Evolutionary conservation across 306 rosid genomes (phyloP), one percentile per base, ranked within the genome.

Genomic region (Cicer yamashitae): DNA sequence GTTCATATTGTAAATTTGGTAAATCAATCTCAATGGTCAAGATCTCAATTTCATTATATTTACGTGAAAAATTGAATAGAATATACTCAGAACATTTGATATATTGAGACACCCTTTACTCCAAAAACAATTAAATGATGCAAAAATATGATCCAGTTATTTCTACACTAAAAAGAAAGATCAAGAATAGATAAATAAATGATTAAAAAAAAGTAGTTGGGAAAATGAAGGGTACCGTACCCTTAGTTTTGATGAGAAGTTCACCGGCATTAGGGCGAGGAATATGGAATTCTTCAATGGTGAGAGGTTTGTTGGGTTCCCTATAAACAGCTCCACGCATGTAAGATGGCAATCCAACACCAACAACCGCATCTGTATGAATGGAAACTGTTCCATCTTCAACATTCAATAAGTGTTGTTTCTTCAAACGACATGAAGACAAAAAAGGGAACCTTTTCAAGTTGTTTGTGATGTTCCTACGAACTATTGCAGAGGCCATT

Each of bases 211-310:
- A 30, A 30, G 37, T 30, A 30, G 37, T 30, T 4, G 37, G 37
- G 37, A 30, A 30, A 30, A 30, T 30, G 5, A 30, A 30, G 37
- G 37, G 37, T 30, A 30, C 37, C 37, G 37, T 30, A 30, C 98
- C 96, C 58, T 94, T 94, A 70, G 91, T 91, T 82, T 80, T 90
- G 83, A 94, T 82, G 84, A 94, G 98, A 68, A 91, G 40, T 84
- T 94, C 98, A 14, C 96, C 97, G 14, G 93, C 82, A 69, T 94
- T 90, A 84, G 97, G 97, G 37, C 88, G 91, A 69, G 97, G 97
- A 43, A 94, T 91, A 54, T 77, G 90, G 66, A 94, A 90, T 48
- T 94, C 93, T 61, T 94, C 96, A 14, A 94, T 76, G 68, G 96
- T 82, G 39, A 94, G 91, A 41, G 97, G 98, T 61, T 94, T 90